These are phyloP conservation scores for Naganishia vishniacii DNA, from an alignment of 768 basidiomycete species.

Conservation along the genomic window DNA sequence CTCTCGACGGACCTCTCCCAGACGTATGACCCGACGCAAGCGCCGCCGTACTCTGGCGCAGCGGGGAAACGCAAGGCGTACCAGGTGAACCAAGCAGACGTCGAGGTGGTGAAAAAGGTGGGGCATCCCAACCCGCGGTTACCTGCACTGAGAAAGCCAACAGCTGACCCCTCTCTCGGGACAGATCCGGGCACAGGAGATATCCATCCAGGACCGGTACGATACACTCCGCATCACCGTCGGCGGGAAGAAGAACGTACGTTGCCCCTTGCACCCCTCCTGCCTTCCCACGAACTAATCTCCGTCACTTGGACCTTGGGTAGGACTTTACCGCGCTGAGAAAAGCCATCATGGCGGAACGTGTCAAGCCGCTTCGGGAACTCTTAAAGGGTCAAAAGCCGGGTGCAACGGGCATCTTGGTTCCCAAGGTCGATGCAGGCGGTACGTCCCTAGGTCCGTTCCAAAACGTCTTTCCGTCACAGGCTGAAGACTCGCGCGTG, in stretches of 20 bases:
- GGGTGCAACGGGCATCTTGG: neutral
- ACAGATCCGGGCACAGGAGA: constrained; percentile 49
- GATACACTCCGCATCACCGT: constrained; percentile 30
- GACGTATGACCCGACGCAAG: constrained; percentile 18
- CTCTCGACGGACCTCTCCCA: constrained; percentile 1
- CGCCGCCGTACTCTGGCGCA: constrained; percentile 41
- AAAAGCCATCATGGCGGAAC: constrained; percentile 15
- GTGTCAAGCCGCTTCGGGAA: constrained; percentile 23
- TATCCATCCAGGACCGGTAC: constrained; percentile 56
- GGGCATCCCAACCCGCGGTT: neutral
- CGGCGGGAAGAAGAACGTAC: constrained; percentile 17
- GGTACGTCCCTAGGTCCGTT: constrained; percentile 4
- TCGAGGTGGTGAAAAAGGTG: constrained; percentile 72
- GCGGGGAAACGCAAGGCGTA: constrained; percentile 68
- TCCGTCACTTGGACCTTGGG: neutral
- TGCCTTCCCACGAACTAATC: no score
- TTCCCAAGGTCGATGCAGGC: neutral
- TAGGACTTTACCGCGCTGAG: constrained; percentile 22
- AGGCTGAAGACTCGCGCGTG: no score
- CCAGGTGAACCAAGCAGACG: constrained; percentile 67
- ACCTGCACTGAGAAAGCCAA: neutral
- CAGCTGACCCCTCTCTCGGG: neutral
- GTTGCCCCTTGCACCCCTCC: neutral
- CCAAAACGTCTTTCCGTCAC: no score
- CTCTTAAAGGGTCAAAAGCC: constrained; percentile 18